These are phyloP conservation scores for Ogataea pilisensis DNA, from an alignment of 805 yeast species.

Conservation along the genomic window DNA sequence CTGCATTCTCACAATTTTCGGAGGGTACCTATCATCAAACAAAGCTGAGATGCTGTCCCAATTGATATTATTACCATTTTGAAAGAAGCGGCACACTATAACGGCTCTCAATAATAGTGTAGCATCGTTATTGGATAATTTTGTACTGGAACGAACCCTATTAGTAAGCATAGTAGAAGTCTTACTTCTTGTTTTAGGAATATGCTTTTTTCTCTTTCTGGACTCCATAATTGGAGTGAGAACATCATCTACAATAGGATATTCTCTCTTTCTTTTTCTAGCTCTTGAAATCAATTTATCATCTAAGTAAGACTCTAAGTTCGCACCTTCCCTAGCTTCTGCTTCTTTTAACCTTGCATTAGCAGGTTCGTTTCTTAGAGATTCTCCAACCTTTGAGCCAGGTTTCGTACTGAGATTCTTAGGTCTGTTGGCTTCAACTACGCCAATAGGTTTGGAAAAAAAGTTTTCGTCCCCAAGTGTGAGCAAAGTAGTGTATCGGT, in stretches of 20 bases:
- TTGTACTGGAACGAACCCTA: slow-evolving; percentile 20
- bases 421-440: not conserved
- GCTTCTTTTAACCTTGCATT: slow-evolving; percentile 15
- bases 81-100: slow-evolving; percentile 61
- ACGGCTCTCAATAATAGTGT: slow-evolving; percentile 59
- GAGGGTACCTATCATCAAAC: slow-evolving; percentile 37
- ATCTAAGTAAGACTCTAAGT: too few relatives aligned
- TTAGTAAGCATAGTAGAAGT: slow-evolving; percentile 7
- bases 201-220: slow-evolving; percentile 27
- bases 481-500: too few relatives aligned
- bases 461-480: not conserved
- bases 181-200: slow-evolving; percentile 12
- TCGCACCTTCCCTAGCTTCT: slow-evolving; percentile 1
- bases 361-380: not conserved
- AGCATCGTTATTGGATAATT: slow-evolving; percentile 37
- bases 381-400: not conserved
- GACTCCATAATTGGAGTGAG: slow-evolving; percentile 26
- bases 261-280: slow-evolving; percentile 5
- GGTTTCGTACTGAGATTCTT: not conserved
- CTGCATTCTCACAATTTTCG: slow-evolving; percentile 48
- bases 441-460: not conserved
- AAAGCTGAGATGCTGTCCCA: slow-evolving; percentile 58
- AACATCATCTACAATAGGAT: slow-evolving; percentile 18
- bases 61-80: slow-evolving; percentile 48
- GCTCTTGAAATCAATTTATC: slow-evolving; percentile 1